Evolutionary conservation across 768 basidiomycete species (phyloP).

Genomic region (Suillus paluster): DNA sequence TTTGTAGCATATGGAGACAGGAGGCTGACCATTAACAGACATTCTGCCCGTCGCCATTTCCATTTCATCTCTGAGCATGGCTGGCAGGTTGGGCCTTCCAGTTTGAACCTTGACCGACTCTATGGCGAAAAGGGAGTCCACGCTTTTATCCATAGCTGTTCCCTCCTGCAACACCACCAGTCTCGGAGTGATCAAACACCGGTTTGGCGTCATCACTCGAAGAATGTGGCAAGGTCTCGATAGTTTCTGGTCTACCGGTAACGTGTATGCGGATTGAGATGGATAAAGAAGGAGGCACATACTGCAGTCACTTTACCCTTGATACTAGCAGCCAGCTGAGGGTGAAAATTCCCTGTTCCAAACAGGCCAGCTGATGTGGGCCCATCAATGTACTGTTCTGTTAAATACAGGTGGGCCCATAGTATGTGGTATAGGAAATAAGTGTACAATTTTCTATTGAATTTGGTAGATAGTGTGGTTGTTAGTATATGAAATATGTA

Average conservation of each 20-base stretch:
- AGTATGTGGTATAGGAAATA: too few species aligned
- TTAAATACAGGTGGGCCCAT: too few species aligned
- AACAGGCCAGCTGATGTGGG: too few species aligned
- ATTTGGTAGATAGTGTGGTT: too few species aligned
- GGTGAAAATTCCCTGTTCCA: too few species aligned
- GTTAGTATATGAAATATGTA: too few species aligned
- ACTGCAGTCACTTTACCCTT: too few species aligned
- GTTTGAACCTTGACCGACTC: slow-evolving; percentile 28
- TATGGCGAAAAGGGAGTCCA: slow-evolving; percentile 2
- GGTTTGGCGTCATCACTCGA: background rate
- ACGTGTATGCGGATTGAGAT: slow-evolving; percentile 23
- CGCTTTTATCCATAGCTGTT: background rate
- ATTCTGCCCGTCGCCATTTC: slow-evolving; percentile 35
- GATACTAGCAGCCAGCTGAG: too few species aligned
- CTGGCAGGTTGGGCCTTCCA: slow-evolving; percentile 47
- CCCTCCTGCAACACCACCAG: background rate
- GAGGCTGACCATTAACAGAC: slow-evolving; percentile 47
- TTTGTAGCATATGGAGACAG: background rate
- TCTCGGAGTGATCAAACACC: slow-evolving; percentile 1
- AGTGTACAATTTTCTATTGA: too few species aligned
- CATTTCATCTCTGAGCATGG: slow-evolving; percentile 41
- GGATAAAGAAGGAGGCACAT: too few species aligned
- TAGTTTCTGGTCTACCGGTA: slow-evolving; percentile 8
- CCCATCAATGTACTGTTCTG: too few species aligned
- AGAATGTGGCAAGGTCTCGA: slow-evolving; percentile 13